Conservation (phyloP, 441 rosid genomes). For the Viola pubescens region DNA sequence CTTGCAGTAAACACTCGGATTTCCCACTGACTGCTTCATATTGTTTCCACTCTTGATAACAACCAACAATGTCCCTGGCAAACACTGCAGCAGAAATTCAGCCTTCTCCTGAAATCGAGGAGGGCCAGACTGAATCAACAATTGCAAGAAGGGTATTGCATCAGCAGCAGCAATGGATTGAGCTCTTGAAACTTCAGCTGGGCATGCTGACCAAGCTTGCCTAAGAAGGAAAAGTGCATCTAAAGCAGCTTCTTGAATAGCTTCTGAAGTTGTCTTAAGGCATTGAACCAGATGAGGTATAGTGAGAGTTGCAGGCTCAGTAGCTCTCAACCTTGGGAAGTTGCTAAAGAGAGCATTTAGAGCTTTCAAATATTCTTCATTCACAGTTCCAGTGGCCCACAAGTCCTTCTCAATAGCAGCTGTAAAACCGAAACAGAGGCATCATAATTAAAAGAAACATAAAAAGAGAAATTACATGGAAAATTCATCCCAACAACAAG, state of each 20-base stretch:
- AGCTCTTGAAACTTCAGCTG: constrained; percentile 94
- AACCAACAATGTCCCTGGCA: constrained; percentile 95
- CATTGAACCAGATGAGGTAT: constrained; percentile 95
- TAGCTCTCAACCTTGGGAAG: constrained; percentile 97
- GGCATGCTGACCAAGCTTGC: constrained; percentile 99
- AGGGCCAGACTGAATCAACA: constrained; percentile 98
- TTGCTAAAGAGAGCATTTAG: constrained; percentile 87
- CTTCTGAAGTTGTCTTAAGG: constrained; percentile 93
- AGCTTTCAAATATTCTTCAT: constrained; percentile 94
- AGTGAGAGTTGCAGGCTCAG: constrained; percentile 97
- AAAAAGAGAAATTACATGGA: constrained; percentile 1
- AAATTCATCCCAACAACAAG: constrained; percentile 9
- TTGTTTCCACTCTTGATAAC: constrained; percentile 95
- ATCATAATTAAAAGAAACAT: constrained; percentile 5
- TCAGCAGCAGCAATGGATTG: constrained; percentile 99
- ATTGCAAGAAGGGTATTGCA: constrained; percentile 94
- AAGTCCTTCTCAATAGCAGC: constrained; percentile 99
- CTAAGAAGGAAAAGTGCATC: constrained; percentile 92
- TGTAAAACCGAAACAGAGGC: constrained; percentile 35
- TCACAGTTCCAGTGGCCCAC: constrained; percentile 96
- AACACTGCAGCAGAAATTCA: constrained; percentile 91
- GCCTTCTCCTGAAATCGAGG: constrained; percentile 99
- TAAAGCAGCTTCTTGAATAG: constrained; percentile 98
- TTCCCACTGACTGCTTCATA: constrained; percentile 99
- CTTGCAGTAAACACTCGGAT: constrained; percentile 92